phyloP scores from a whole-genome alignment of 1,284 basidiomycete genomes.

The Tilletiopsis washingtonensis region DNA sequence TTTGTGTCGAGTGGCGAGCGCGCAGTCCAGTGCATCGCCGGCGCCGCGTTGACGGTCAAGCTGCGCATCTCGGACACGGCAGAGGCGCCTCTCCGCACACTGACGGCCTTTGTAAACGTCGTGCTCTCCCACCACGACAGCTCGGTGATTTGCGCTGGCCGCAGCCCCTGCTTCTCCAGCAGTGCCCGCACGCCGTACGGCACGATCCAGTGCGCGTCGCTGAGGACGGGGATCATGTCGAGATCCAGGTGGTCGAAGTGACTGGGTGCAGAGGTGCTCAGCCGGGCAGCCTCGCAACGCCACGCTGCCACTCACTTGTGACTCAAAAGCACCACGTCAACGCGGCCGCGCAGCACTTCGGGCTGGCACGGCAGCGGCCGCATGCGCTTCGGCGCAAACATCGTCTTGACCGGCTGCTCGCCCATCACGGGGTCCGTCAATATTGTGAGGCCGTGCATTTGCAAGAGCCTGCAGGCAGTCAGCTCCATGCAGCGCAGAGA shows the following conservation, averaged over 20 bases:
- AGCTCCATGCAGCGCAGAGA: no score
- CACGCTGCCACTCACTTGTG: conserved; percentile 47
- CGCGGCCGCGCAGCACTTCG: conserved; percentile 46
- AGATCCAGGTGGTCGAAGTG: conserved; percentile 42
- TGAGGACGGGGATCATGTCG: conserved; percentile 23
- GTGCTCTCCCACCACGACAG: conserved; percentile 45
- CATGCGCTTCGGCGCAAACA: conserved; percentile 49
- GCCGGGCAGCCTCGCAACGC: background rate
- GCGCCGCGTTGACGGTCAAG: conserved; percentile 23
- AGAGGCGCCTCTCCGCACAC: no score
- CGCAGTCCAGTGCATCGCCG: conserved; percentile 51
- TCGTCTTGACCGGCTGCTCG: conserved; percentile 48
- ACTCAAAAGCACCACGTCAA: conserved; percentile 51
- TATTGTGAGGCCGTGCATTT: conserved; percentile 51
- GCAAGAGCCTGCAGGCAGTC: conserved; percentile 50
- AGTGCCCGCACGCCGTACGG: conserved; percentile 33
- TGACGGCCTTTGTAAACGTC: no score
- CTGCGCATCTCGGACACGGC: no score
- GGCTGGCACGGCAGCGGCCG: conserved; percentile 49
- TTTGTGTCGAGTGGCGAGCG: conserved; percentile 51
- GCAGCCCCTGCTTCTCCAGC: conserved; percentile 27
- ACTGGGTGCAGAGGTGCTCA: background rate
- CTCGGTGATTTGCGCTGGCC: conserved; percentile 23
- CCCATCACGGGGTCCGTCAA: conserved; percentile 53
- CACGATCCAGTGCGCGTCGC: conserved; percentile 34